Evolutionary conservation across 2,329 filamentous ascomycete genomes (phyloP).

Genomic region (Parastagonospora nodorum): DNA sequence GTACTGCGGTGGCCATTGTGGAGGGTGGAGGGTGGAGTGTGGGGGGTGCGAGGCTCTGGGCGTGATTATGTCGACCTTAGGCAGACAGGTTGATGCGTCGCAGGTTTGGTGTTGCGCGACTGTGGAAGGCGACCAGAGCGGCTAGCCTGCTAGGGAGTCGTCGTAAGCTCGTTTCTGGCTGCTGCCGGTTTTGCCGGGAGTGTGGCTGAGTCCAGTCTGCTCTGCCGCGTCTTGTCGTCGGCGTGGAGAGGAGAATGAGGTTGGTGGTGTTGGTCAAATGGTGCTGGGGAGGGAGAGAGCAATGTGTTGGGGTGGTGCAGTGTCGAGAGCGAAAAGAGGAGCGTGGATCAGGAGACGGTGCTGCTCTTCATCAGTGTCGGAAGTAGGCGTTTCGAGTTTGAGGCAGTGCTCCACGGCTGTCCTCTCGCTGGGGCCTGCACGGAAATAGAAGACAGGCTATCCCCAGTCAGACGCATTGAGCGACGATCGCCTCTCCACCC

Average conservation of each 20-base stretch:
- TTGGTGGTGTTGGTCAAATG: background rate
- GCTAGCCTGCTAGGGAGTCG: conserved; percentile 42
- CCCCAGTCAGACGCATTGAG: conserved; percentile 9
- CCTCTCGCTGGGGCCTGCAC: conserved; percentile 9
- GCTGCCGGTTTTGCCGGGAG: conserved; percentile 33
- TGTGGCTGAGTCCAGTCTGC: conserved; percentile 38
- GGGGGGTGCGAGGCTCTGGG: conserved; percentile 11
- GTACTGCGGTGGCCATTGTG: conserved; percentile 44
- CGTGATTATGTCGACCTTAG: conserved; percentile 27
- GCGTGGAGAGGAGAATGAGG: background rate
- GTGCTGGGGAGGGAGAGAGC: background rate
- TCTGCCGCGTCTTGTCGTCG: conserved; percentile 1
- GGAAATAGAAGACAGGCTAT: conserved; percentile 20
- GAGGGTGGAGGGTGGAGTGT: conserved; percentile 17
- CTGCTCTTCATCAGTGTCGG: background rate
- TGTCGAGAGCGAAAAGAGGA: background rate
- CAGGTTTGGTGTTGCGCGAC: conserved; percentile 26
- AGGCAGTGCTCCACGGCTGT: conserved; percentile 12
- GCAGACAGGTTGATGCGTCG: conserved; percentile 31
- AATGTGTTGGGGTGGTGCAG: background rate
- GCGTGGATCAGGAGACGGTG: background rate
- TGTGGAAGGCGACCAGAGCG: conserved; percentile 24
- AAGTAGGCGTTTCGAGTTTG: conserved; percentile 21
- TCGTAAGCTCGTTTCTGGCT: conserved; percentile 43
- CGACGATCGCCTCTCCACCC: conserved; percentile 1